Evolutionary conservation across 805 yeast species (phyloP), one percentile per base, ranked within the genome.

Genomic region (Dipodascus geniculatus): DNA sequence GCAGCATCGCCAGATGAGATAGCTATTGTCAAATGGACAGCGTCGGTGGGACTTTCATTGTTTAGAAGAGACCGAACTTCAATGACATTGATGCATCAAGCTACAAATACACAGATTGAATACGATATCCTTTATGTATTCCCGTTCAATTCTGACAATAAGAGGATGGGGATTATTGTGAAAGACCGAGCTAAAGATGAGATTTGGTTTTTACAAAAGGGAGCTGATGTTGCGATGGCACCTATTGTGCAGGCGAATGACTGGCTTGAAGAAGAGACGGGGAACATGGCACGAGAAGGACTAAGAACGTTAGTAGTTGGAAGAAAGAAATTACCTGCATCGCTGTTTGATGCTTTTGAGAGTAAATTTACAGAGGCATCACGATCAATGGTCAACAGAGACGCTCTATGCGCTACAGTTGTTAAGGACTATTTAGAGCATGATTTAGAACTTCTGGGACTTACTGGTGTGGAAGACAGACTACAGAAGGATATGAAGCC

Each of bases 1-100:
- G 99, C 99, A 0, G 97, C 98, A 0, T 90, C 97, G 0, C 99
- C 99, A 0, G 99, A 93, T 72, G 99, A 93, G 66, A 82, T 93
- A 60, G 99, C 99, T 24, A 93, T 93, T 58, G 98, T 93, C 19
- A 84, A 84, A 63, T 93, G 88, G 71, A 87, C 96, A 0, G 95
- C 88, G 58, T 66, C 73, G 1, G 91, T 90, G 28, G 99, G 99
- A 0, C 72, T 93, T 35, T 79, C 89, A 4, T 74, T 93, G 48
- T 75, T 80, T 56, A 83, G 80, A 62, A 80, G 99, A 62, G 99
- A 93, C 66, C 79, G 99, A 55, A 77, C 77, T 53, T 78, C 83
- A 3, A 77, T 93, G 60, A 75, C 87, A 0, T 68, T 93, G 50
- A 64, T 79, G 33, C 96, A 89, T 64, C 73, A 76, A 33, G 73